Conservation (phyloP, 2,329 filamentous ascomycete species). For the Penicillium glabrum region DNA sequence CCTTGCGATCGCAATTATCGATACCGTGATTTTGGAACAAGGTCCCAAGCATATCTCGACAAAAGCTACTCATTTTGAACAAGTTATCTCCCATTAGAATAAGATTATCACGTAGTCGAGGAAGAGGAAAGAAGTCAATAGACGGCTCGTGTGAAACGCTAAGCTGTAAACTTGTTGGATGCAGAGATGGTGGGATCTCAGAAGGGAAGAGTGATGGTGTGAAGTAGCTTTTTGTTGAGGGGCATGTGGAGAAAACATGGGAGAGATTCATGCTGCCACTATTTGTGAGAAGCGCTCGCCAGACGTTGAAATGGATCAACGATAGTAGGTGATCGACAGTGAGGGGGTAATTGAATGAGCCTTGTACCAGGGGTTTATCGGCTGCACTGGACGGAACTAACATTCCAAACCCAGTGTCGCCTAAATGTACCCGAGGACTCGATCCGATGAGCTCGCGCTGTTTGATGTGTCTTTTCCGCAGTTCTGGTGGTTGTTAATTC, state of each 20-base stretch:
- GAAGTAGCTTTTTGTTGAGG: not conserved
- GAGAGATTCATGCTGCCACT: not conserved
- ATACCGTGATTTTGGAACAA: not conserved
- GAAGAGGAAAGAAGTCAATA: not conserved
- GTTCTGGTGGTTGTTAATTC: not conserved
- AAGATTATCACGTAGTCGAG: not conserved
- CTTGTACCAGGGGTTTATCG: not conserved
- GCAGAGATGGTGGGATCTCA: not conserved
- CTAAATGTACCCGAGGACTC: not conserved
- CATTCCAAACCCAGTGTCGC: not conserved
- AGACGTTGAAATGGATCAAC: not conserved
- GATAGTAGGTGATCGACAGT: not conserved
- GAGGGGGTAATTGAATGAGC: not conserved
- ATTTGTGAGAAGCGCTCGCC: not conserved
- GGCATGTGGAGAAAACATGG: not conserved
- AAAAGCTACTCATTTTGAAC: not conserved
- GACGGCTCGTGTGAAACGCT: not conserved
- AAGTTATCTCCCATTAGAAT: not conserved
- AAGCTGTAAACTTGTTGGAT: not conserved
- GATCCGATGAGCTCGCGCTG: not conserved
- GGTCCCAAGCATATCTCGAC: not conserved
- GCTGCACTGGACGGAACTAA: not conserved
- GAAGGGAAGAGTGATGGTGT: not conserved
- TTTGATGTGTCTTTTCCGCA: not conserved
- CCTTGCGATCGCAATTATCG: not conserved